phyloP scores from a whole-genome alignment of 2,329 filamentous ascomycete species.

The Diaporthe longicolla region DNA sequence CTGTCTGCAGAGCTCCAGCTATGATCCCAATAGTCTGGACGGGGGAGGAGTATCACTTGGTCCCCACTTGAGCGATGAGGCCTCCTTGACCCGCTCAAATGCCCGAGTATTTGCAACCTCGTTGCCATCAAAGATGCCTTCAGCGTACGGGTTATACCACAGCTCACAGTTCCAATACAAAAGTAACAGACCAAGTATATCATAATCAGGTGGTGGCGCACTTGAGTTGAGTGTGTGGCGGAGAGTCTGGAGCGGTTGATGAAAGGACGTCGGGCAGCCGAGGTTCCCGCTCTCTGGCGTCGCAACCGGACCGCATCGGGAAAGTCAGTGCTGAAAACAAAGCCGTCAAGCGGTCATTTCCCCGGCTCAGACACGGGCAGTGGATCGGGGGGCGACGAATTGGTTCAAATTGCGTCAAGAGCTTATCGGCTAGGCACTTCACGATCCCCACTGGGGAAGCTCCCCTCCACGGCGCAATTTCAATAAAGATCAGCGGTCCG shows the following conservation, averaged over 20 bases:
- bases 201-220: not conserved
- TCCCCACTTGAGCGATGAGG: not conserved
- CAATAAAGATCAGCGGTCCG: conserved; percentile 31
- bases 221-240: not conserved
- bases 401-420: conserved; percentile 29
- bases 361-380: not conserved
- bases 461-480: conserved; percentile 27
- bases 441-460: conserved; percentile 28
- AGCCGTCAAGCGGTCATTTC: conserved; percentile 25
- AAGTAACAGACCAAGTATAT: not conserved
- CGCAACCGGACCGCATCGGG: not conserved
- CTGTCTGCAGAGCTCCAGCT: not conserved
- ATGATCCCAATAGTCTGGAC: not conserved
- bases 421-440: conserved; percentile 21
- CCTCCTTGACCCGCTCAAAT: not conserved
- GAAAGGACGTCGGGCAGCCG: conserved; percentile 1
- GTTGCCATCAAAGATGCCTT: not conserved
- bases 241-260: not conserved
- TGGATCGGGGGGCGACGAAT: conserved; percentile 20
- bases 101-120: no score
- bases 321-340: conserved; percentile 30
- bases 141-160: not conserved
- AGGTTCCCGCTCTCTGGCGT: not conserved
- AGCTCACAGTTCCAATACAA: no score
- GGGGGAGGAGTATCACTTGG: not conserved